A percentile compares a stretch with the other conserved stretches of the same genome.
These are phyloP conservation scores for Phialocephala sp. DNA, from an alignment of 2,329 filamentous ascomycete species.

Conservation along the genomic window DNA sequence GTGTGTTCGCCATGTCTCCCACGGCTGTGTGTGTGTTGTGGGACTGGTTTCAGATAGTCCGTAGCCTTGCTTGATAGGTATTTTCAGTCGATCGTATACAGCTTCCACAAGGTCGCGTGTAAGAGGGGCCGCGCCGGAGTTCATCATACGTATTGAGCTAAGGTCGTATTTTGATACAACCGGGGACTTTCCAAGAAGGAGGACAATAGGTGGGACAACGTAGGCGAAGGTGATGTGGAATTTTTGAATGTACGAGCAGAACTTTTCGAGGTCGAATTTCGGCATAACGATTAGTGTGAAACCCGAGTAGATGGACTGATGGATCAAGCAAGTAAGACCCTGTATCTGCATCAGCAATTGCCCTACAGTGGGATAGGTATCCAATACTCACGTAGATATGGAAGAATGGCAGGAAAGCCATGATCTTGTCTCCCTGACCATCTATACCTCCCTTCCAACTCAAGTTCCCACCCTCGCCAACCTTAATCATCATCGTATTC, in stretches of 20 bases:
- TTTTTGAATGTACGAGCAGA: slow-evolving; percentile 78
- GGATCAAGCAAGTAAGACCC: slow-evolving; percentile 75
- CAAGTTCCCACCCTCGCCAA: slow-evolving; percentile 61
- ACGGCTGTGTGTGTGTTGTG: slow-evolving; percentile 74
- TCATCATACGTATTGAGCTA: slow-evolving; percentile 79
- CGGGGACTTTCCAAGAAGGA: slow-evolving; percentile 81
- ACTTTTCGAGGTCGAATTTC: slow-evolving; percentile 81
- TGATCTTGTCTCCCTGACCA: slow-evolving; percentile 71
- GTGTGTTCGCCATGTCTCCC: slow-evolving; percentile 76
- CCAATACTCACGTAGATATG: slow-evolving; percentile 76
- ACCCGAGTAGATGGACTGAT: slow-evolving; percentile 70
- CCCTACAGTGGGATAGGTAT: neutral
- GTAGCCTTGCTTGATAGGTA: slow-evolving; percentile 91
- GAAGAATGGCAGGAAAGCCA: slow-evolving; percentile 87
- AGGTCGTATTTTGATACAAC: slow-evolving; percentile 82
- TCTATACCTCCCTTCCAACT: slow-evolving; percentile 62
- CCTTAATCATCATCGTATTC: slow-evolving; percentile 65
- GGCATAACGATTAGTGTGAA: slow-evolving; percentile 73
- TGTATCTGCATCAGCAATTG: slow-evolving; percentile 15
- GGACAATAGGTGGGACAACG: slow-evolving; percentile 82
- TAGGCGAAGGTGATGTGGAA: slow-evolving; percentile 78
- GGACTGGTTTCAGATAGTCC: slow-evolving; percentile 88
- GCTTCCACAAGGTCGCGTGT: slow-evolving; percentile 79
- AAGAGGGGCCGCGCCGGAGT: slow-evolving; percentile 85
- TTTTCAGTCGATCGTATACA: slow-evolving; percentile 73